Conservation (phyloP, 2,329 filamentous ascomycete species). For the Fusarium tricinctum region DNA sequence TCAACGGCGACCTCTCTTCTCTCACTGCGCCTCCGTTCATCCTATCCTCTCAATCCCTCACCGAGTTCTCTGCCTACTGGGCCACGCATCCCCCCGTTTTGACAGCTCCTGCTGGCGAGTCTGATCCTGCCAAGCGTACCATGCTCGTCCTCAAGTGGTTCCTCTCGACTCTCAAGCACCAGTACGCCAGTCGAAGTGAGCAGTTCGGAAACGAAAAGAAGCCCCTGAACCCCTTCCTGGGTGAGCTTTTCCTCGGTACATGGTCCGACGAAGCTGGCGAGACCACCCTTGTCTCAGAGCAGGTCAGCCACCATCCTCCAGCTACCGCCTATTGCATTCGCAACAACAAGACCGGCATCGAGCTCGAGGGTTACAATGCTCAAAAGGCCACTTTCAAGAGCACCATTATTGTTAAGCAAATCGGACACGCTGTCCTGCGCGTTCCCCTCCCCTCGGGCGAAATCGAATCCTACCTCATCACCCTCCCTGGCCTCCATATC, state of each 20-base stretch:
- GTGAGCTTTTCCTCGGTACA: slow-evolving; percentile 91
- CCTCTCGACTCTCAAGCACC: slow-evolving; percentile 90
- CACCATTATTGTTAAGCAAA: slow-evolving; percentile 95
- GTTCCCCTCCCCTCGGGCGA: slow-evolving; percentile 66
- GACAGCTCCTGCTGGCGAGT: slow-evolving; percentile 83
- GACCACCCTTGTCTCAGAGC: slow-evolving; percentile 90
- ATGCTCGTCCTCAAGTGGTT: slow-evolving; percentile 97
- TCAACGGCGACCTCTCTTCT: slow-evolving; percentile 85
- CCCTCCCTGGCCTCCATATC: slow-evolving; percentile 90
- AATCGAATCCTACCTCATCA: slow-evolving; percentile 86
- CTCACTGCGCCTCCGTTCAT: slow-evolving; percentile 87
- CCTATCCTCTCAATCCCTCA: slow-evolving; percentile 81
- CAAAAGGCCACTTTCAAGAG: slow-evolving; percentile 96
- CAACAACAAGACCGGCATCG: slow-evolving; percentile 86
- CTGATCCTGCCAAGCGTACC: slow-evolving; percentile 84
- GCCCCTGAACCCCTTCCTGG: slow-evolving; percentile 94
- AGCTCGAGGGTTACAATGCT: slow-evolving; percentile 89
- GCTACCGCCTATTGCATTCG: slow-evolving; percentile 94
- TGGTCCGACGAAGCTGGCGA: slow-evolving; percentile 88
- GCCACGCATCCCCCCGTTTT: slow-evolving; percentile 83
- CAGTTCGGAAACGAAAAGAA: slow-evolving; percentile 94
- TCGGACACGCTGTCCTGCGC: slow-evolving; percentile 88
- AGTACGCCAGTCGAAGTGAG: slow-evolving; percentile 81
- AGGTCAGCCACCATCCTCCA: slow-evolving; percentile 95
- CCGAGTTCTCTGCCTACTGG: slow-evolving; percentile 88